phyloP scores from a whole-genome alignment of 129 eudicot genomes.

The Centaurea solstitialis region DNA sequence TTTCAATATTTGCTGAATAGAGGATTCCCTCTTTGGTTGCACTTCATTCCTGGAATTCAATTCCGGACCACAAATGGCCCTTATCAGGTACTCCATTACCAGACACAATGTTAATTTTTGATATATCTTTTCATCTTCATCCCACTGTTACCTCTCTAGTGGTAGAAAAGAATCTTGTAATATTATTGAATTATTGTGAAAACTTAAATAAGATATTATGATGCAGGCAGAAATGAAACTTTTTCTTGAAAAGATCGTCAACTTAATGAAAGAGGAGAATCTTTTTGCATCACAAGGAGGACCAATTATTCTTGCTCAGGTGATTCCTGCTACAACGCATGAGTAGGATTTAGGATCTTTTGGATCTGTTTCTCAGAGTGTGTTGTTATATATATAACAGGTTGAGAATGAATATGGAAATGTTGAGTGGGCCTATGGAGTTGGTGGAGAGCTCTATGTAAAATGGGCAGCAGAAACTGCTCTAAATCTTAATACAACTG shows the following conservation, averaged over 20 bases:
- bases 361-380: constrained; percentile 3
- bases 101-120: not conserved
- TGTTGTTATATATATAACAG: constrained; percentile 33
- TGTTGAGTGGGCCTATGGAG: constrained; percentile 72
- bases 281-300: constrained; percentile 93
- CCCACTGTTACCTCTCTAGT: not conserved
- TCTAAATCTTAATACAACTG: constrained; percentile 53
- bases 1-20: constrained; percentile 40
- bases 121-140: not conserved
- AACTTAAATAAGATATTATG: not conserved
- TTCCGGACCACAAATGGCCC: constrained; percentile 68
- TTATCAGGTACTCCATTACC: constrained; percentile 51
- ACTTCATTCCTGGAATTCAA: constrained; percentile 79
- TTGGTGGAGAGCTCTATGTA: constrained; percentile 58
- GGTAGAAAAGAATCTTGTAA: not conserved
- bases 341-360: not conserved
- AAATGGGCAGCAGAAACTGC: constrained; percentile 93
- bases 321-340: not conserved
- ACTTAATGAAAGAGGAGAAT: constrained; percentile 74
- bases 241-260: constrained; percentile 68
- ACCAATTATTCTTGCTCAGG: constrained; percentile 82
- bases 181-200: not conserved
- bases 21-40: constrained; percentile 89
- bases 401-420: constrained; percentile 87
- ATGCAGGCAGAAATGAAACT: constrained; percentile 75